phyloP scores from a whole-genome alignment of 2,329 filamentous ascomycete genomes.

The Ascosphaera aggregata region DNA sequence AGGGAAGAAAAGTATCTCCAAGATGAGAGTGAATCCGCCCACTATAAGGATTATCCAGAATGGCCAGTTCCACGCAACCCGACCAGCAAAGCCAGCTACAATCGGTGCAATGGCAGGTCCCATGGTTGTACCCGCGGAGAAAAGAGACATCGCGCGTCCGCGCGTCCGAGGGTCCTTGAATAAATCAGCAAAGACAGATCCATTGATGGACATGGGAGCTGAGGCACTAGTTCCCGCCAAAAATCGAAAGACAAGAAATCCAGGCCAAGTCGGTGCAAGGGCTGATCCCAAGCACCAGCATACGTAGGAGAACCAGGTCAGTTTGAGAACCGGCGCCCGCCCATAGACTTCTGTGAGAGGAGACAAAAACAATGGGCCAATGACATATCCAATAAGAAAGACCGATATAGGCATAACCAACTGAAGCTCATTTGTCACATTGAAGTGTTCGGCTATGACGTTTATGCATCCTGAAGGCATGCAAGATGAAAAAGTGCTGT shows the following conservation, averaged over 20 bases:
- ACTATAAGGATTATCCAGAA: constrained; percentile 44
- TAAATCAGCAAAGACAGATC: constrained; percentile 25
- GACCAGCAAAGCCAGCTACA: constrained; percentile 21
- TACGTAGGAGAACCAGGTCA: constrained; percentile 12
- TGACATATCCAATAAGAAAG: constrained; percentile 18
- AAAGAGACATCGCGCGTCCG: constrained; percentile 15
- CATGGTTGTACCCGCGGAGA: constrained; percentile 12
- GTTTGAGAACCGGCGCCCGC: constrained; percentile 21
- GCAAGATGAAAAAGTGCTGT: constrained; percentile 19
- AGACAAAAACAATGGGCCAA: constrained; percentile 21
- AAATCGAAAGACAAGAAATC: constrained; percentile 22
- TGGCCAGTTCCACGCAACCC: constrained; percentile 22
- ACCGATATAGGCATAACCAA: constrained; percentile 18
- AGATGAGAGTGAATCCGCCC: constrained; percentile 31
- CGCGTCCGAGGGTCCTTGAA: constrained; percentile 21
- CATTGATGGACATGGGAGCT: constrained; percentile 21
- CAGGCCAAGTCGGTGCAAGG: constrained; percentile 18
- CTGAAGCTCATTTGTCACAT: constrained; percentile 12
- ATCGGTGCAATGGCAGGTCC: constrained; percentile 22
- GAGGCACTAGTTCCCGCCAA: constrained; percentile 21
- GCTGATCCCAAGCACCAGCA: constrained; percentile 18
- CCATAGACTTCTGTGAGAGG: constrained; percentile 22
- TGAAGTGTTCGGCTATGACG: constrained; percentile 15
- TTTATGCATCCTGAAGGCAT: constrained; percentile 17
- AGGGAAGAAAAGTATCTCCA: constrained; percentile 34